Percentiles rank a stretch among this genome's conserved stretches.
phyloP scores from a whole-genome alignment of 2,329 filamentous ascomycete species.

The Aspergillus quadricinctus region DNA sequence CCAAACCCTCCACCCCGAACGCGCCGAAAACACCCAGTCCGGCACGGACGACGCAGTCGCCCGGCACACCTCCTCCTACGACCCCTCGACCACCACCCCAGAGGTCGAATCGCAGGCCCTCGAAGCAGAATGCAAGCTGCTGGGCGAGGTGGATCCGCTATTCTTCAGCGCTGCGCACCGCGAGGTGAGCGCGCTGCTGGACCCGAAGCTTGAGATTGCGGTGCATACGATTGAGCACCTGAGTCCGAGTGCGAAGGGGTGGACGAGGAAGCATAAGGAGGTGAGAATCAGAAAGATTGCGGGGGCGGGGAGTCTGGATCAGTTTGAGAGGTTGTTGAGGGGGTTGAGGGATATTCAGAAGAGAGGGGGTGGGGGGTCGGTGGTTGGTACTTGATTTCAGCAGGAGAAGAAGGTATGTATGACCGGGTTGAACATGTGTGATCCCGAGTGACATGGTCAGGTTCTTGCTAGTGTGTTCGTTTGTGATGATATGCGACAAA shows the following conservation, averaged over 20 bases:
- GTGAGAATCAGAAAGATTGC: conserved; percentile 14
- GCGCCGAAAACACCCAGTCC: conserved; percentile 19
- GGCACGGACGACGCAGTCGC: conserved; percentile 26
- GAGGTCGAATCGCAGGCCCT: conserved; percentile 17
- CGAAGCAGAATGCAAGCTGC: conserved; percentile 19
- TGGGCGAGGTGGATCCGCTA: conserved; percentile 20
- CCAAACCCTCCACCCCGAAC: conserved; percentile 15
- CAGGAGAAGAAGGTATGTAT: neutral
- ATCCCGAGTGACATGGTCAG: neutral
- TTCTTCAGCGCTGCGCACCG: conserved; percentile 21
- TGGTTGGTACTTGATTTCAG: neutral
- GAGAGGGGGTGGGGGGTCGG: neutral
- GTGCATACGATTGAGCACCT: conserved; percentile 10
- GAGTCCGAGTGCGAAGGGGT: conserved; percentile 19
- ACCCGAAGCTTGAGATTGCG: conserved; percentile 14
- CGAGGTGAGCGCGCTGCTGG: conserved; percentile 17
- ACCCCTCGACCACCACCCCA: conserved; percentile 18
- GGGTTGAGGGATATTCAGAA: conserved; percentile 4
- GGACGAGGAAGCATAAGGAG: conserved; percentile 20
- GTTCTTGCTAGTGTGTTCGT: neutral
- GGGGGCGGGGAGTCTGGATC: neutral
- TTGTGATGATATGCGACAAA: neutral
- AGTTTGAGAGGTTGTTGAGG: conserved; percentile 8
- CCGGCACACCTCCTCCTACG: conserved; percentile 22
- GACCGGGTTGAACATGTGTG: neutral